Evolutionary conservation across 1,139 yeast genomes (phyloP).

Genomic region (Kodamaea anthophila): DNA sequence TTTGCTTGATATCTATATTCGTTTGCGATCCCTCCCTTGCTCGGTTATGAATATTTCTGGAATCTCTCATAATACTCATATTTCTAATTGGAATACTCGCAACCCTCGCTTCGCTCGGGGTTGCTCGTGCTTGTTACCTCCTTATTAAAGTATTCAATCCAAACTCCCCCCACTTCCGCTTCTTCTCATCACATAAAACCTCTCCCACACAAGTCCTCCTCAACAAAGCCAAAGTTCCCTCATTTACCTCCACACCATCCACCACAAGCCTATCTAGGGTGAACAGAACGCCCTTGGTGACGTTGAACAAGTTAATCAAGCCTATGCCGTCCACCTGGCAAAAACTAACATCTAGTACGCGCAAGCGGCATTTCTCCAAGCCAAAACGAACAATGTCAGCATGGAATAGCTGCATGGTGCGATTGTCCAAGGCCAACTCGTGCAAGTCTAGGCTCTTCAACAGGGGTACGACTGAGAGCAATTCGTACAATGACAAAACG

Average conservation of each 20-base stretch:
- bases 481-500: conserved; percentile 16
- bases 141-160: conserved; percentile 28
- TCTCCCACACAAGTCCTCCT: conserved; percentile 16
- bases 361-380: conserved; percentile 14
- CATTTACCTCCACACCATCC: conserved; percentile 32
- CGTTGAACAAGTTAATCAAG: conserved; percentile 27
- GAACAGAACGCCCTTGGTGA: conserved; percentile 9
- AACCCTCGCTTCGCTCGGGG: too few species aligned
- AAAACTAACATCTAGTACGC: conserved; percentile 32
- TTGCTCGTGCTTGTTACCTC: too few species aligned
- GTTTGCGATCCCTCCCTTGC: too few species aligned
- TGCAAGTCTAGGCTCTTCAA: conserved; percentile 23
- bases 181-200: conserved; percentile 22
- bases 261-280: conserved; percentile 21
- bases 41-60: too few species aligned
- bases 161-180: conserved; percentile 30
- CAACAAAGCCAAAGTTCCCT: conserved; percentile 24
- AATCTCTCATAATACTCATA: too few species aligned
- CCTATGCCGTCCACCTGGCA: conserved; percentile 37
- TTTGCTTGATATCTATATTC: too few species aligned
- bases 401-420: conserved; percentile 26
- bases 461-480: conserved; percentile 20
- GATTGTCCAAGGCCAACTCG: conserved; percentile 35
- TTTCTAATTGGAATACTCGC: too few species aligned
- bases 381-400: conserved; percentile 19